Evolutionary conservation across 1,284 basidiomycete species (phyloP).

Genomic region (Afroboletus lepidellus): DNA sequence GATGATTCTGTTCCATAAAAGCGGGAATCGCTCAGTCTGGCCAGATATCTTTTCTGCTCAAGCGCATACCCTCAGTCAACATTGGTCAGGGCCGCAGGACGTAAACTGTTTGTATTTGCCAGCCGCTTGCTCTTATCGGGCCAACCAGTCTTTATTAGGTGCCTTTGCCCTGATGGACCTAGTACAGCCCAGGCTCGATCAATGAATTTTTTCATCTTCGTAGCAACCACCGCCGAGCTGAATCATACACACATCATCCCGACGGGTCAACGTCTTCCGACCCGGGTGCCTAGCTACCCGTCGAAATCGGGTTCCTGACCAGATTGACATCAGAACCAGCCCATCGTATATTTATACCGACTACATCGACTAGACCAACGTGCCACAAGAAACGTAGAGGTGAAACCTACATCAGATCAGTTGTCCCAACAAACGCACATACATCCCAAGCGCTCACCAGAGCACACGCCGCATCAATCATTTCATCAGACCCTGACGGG

Average conservation of each 20-base stretch:
- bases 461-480: conserved; percentile 20
- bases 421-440: conserved; percentile 5
- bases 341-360: conserved; percentile 12
- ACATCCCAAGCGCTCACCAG: conserved; percentile 33
- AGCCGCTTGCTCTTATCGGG: too few relatives aligned
- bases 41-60: too few relatives aligned
- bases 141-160: too few relatives aligned
- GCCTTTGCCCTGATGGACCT: background rate
- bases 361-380: conserved; percentile 13
- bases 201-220: background rate
- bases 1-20: background rate
- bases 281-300: too few relatives aligned
- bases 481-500: conserved; percentile 36
- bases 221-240: background rate
- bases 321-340: conserved; percentile 10
- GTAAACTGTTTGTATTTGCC: too few relatives aligned
- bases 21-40: too few relatives aligned
- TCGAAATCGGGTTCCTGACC: too few relatives aligned
- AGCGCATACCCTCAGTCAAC: too few relatives aligned
- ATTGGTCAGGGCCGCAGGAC: too few relatives aligned
- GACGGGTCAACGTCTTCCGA: too few relatives aligned
- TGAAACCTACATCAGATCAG: conserved; percentile 4
- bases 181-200: background rate
- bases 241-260: background rate
- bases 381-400: background rate